Evolutionary conservation across 2,329 filamentous ascomycete species (phyloP), one percentile per base, ranked within the genome.

Genomic region (Colletotrichum tabaci): DNA sequence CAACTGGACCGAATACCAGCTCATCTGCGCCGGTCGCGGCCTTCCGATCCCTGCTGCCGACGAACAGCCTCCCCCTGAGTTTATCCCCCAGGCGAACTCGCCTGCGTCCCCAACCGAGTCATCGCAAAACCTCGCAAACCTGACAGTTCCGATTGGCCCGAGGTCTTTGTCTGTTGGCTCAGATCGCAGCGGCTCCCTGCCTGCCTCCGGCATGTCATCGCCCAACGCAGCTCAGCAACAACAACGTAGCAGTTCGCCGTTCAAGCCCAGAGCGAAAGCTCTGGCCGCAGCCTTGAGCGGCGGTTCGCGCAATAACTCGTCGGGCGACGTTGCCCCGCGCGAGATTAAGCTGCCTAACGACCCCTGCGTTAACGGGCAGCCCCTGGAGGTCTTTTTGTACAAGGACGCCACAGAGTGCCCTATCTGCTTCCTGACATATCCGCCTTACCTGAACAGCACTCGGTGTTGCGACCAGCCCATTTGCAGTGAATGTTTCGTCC

Each of bases 401-500:
- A 98, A 98, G 80, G 91, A 97, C 75, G 92, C 94, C 4, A 84
- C 86, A 8, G 96, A 99, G 80, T 99, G 96, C 77, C 96, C 96
- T 6, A 98, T 99, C 73, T 99, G 96, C 84, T 98, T 98, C 80
- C 86, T 98, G 64, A 97, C 95, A 76, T 99, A 98, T 76, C 96
- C 96, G 0, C 95, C 95, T 4, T 97, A 97, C 79, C 87, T 99
- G 40, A 99, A 99, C 83, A 93, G 92, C 75, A 99, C 96, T 0
- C 88, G 96, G 75, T 99, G 96, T 80, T 99, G 96, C 81, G 95
- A 98, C 77, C 96, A 99, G 80, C 88, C 93, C 7, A 98, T 99
- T 74, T 99, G 96, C 83, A 98, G 95, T 52, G 96, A 99, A 83
- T 99, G 96, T 81, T 99, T 99, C 78, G 96, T 99, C 4, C 96